phyloP scores from a whole-genome alignment of 495 filamentous ascomycete genomes.

The Oidiodendron maius region DNA sequence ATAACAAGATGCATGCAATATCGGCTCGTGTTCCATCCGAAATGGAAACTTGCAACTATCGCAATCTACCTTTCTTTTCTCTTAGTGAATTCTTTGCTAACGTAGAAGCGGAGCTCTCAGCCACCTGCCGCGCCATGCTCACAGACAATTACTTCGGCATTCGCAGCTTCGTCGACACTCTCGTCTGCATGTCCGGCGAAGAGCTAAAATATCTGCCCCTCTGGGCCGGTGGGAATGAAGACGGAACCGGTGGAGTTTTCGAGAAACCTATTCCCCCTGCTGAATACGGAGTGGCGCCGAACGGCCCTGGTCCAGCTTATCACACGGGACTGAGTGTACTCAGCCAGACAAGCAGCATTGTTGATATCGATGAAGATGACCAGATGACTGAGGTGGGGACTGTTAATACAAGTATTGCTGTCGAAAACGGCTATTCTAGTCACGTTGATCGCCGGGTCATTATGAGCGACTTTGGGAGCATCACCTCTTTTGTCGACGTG shows the following conservation, averaged over 20 bases:
- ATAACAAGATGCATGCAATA: no score
- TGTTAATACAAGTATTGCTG: neutral
- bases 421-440: neutral
- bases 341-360: neutral
- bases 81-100: neutral
- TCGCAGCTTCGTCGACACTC: slow-evolving; percentile 25
- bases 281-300: slow-evolving; percentile 31
- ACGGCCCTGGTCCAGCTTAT: slow-evolving; percentile 32
- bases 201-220: slow-evolving; percentile 48
- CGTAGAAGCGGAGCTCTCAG: neutral
- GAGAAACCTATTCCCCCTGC: slow-evolving; percentile 32
- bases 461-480: neutral
- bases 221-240: slow-evolving; percentile 51
- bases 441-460: neutral
- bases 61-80: slow-evolving; percentile 3
- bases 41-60: no score
- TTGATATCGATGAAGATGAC: neutral
- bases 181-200: slow-evolving; percentile 40
- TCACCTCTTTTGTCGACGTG: neutral
- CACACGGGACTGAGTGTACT: slow-evolving; percentile 24
- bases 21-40: no score
- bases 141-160: neutral
- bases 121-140: neutral
- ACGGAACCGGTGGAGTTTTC: slow-evolving; percentile 48
- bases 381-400: neutral